Base-by-base conservation (phyloP, 139 green algal species). In the Limnomonas spitsbergensis region DNA sequence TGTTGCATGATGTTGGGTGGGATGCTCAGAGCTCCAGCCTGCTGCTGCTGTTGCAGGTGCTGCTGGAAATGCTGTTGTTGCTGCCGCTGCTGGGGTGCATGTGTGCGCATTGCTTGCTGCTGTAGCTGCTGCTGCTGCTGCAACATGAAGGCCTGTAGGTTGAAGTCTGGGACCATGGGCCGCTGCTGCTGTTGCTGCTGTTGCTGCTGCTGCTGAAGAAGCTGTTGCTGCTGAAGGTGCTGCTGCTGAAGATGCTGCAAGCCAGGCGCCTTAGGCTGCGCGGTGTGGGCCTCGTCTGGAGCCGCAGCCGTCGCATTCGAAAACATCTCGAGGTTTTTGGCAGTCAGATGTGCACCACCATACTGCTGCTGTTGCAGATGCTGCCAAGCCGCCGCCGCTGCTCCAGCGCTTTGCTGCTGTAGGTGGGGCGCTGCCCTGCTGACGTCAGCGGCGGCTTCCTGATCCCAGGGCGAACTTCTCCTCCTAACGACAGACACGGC, bases 11-110 rank as follows among this genome's bases (percentile, higher is more conserved):
- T 24, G 56, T 34, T 36, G 9, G 56, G 14, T 4, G 27, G 56
- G 56, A 70, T 37, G 29, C 56, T 20, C 6, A 32, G 14, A 37
- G n/a, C 56, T 70, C 4, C n/a, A 7, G 4, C 9, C 56, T 70
- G 68, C 35, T 53, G 36, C 7, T 53, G 36, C 14, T 47, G 35
- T 47, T 53, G 68, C 68, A 39, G 35, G 29, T 74, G 68, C 36
- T 74, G 68, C 24, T 74, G 68, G 29, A 7, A 32, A n/a, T 74
- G 68, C 68, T 53, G 68, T 42, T 74, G 68, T 47, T 74, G 68
- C 68, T 47, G 9, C 68, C 42, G 35, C 68, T 74, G 68, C 68
- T 53, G 36, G 29, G 24, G 35, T 27, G 68, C 68, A 26, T 53
- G 68, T 32, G 42, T 40, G 68, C 24, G 35, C 68, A 53, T n/a